Base-by-base conservation (phyloP, 306 rosid genomes). In the Prunus dulcis region DNA sequence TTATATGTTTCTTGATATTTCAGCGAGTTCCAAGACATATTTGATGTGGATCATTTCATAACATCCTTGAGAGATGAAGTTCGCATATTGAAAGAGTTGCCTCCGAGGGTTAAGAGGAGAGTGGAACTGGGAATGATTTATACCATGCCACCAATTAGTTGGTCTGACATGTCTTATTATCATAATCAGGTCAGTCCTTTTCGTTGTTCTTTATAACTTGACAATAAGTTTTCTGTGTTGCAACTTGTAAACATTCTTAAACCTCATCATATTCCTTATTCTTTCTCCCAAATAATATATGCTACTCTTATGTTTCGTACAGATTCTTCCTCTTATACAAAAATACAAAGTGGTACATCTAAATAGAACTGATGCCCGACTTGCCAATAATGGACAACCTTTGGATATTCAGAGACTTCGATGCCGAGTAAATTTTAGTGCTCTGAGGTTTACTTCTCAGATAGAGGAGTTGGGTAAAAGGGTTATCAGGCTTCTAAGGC, bases 51-150 rank as follows among this genome's bases (percentile, higher is more conserved):
- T 84, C 97, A 92, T 83, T 95, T 95, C 83, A 92, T 95, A 66
- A 80, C 93, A n/a, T 95, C 99, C 71, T 73, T 95, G 84, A 92
- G 99, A 87, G 97, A 92, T 76, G 99, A 95, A 83, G 99, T 95
- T 62, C 89, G 99, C 67, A 87, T 95, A 84, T 79, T 95, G 95
- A 95, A 87, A 84, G 90, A 95, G 83, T 86, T 92, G 88, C 99
- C 99, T 72, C 96, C 99, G 19, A 87, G 99, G 73, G 88, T 95
- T 27, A 92, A 92, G 87, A 84, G 80, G 64, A 92, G 86, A 81
- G 91, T 92, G 82, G 96, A 90, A 51, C 81, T 75, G 3, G 97
- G 95, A 67, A 85, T 76, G 50, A 74, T 88, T 71, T 90, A 92
- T 81, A 87, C 87, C 73, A 91, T 92, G 98, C 95, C 98, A n/a